These are phyloP conservation scores for Ammopiptanthus mongolicus DNA, from an alignment of 306 rosid genomes.

Conservation along the genomic window DNA sequence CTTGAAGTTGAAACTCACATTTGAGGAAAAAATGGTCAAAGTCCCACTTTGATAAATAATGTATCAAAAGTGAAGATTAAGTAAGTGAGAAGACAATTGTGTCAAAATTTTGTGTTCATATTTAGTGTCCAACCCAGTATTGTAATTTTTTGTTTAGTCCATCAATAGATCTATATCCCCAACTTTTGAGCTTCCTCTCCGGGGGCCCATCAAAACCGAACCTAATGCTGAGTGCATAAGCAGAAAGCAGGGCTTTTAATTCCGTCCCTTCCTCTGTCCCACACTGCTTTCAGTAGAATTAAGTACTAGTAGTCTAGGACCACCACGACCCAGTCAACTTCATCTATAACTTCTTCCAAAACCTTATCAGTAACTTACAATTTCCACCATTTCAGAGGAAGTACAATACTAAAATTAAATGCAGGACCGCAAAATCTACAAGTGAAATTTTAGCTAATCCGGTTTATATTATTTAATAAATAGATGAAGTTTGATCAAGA, in stretches of 20 bases:
- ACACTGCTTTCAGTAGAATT: background rate
- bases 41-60: no score
- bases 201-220: background rate
- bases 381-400: slow-evolving; percentile 8
- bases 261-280: background rate
- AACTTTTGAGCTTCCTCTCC: no score
- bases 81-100: no score
- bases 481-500: background rate
- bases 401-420: background rate
- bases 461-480: background rate
- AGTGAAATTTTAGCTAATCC: background rate
- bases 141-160: no score
- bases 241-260: background rate
- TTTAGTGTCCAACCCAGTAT: no score
- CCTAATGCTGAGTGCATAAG: background rate
- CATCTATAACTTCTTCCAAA: background rate
- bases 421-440: background rate
- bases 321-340: background rate
- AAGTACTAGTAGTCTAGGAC: background rate
- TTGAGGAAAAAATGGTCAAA: no score
- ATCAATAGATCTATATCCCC: no score
- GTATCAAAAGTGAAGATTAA: no score
- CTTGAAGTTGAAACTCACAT: no score
- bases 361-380: background rate
- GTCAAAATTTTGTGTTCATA: no score